Conservation (phyloP, 2,329 filamentous ascomycete species). For the Capronia americana region DNA sequence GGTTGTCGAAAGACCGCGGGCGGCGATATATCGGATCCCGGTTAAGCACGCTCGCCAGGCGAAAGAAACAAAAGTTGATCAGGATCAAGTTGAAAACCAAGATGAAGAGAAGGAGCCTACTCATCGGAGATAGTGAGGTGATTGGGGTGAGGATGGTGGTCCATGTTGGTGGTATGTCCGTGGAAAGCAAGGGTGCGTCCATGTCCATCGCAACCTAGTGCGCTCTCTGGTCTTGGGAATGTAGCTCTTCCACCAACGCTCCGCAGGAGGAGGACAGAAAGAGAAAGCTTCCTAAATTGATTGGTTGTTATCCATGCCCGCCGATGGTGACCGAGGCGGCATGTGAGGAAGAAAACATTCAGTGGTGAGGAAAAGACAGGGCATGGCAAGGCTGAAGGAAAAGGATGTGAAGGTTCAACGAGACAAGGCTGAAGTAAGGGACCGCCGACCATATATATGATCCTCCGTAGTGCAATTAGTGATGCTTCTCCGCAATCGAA, state of each 20-base stretch:
- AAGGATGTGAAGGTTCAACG: neutral
- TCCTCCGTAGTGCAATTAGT: neutral
- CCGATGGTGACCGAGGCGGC: neutral
- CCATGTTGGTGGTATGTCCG: constrained; percentile 5
- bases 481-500: neutral
- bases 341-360: neutral
- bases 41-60: constrained; percentile 28
- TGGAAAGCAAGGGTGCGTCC: neutral
- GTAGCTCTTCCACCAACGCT: neutral
- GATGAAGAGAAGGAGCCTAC: constrained; percentile 19
- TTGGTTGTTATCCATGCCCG: neutral
- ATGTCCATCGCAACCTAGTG: neutral
- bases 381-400: neutral
- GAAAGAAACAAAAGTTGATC: constrained; percentile 31
- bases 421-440: neutral
- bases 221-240: neutral
- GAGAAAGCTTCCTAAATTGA: neutral
- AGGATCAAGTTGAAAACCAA: constrained; percentile 24
- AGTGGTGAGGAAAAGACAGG: neutral
- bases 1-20: constrained; percentile 33
- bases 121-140: constrained; percentile 15
- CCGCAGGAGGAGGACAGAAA: neutral
- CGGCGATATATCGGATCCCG: constrained; percentile 11
- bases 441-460: neutral
- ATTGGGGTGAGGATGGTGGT: constrained; percentile 11